Conservation (phyloP, 306 rosid species). For the Lathyrus oleraceus region DNA sequence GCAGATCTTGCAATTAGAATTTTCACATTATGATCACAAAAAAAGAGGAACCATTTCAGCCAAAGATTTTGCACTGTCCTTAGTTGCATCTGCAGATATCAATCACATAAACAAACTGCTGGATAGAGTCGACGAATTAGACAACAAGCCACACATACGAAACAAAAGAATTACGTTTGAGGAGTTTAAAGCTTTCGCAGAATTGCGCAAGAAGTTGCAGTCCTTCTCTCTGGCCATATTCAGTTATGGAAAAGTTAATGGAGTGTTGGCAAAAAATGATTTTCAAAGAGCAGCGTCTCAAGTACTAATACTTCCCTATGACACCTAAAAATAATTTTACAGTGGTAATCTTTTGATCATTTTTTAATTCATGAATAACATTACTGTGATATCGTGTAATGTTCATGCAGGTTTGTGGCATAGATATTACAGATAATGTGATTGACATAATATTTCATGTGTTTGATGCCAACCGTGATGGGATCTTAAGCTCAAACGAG, state of each 20-base stretch:
- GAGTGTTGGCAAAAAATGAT: conserved; percentile 61
- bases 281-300: conserved; percentile 85
- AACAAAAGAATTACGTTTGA: conserved; percentile 51
- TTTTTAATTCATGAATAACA: conserved; percentile 5
- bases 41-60: conserved; percentile 62
- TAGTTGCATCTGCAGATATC: conserved; percentile 81
- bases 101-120: conserved; percentile 65
- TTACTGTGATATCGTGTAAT: conserved; percentile 15
- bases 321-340: neutral
- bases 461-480: conserved; percentile 70
- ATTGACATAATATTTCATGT: conserved; percentile 73
- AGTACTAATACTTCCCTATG: conserved; percentile 42
- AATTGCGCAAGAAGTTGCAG: conserved; percentile 57
- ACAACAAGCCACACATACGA: conserved; percentile 36
- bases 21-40: conserved; percentile 68
- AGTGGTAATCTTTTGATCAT: neutral
- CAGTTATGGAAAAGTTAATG: conserved; percentile 75
- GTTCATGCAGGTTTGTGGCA: conserved; percentile 65
- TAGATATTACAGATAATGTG: conserved; percentile 51
- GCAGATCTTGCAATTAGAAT: conserved; percentile 72
- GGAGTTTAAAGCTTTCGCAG: conserved; percentile 68
- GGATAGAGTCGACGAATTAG: conserved; percentile 55
- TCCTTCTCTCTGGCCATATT: conserved; percentile 73
- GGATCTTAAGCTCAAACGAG: conserved; percentile 60
- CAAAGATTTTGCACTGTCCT: conserved; percentile 74